A percentile compares a stretch with the other conserved stretches of the same genome.
phyloP scores from a whole-genome alignment of 495 filamentous ascomycete genomes.

The Tricharina praecox region DNA sequence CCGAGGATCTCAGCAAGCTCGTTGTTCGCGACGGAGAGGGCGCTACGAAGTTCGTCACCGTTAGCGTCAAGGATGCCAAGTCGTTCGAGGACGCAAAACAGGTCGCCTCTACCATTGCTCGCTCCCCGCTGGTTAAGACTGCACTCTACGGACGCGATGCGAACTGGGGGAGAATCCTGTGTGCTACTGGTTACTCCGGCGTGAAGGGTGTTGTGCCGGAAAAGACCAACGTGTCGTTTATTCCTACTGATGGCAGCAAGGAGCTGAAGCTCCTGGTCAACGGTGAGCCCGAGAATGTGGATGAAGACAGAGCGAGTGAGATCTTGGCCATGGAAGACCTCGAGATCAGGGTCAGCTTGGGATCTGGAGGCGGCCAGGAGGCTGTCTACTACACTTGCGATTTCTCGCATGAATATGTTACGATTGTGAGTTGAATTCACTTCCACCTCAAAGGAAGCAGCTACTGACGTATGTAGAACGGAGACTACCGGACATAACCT shows the following conservation, averaged over 20 bases:
- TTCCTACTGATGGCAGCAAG: constrained; percentile 65
- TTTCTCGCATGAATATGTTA: constrained; percentile 74
- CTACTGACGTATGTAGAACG: constrained; percentile 17
- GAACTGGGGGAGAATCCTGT: constrained; percentile 96
- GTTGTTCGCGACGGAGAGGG: constrained; percentile 94
- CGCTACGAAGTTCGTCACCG: constrained; percentile 93
- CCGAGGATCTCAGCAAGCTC: constrained; percentile 71
- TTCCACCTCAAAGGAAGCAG: neutral
- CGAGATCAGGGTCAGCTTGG: constrained; percentile 62
- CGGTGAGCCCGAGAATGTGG: constrained; percentile 83
- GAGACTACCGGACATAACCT: constrained; percentile 25
- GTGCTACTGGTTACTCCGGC: constrained; percentile 78
- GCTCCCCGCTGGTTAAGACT: constrained; percentile 88
- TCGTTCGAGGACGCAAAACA: constrained; percentile 27
- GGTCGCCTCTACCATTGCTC: constrained; percentile 75
- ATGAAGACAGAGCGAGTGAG: constrained; percentile 68
- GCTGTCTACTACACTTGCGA: constrained; percentile 91
- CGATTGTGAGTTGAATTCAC: constrained; percentile 25
- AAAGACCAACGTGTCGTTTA: constrained; percentile 78
- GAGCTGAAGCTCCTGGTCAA: constrained; percentile 72
- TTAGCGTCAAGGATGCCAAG: constrained; percentile 47
- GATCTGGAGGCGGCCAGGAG: constrained; percentile 49
- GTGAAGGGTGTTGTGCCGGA: constrained; percentile 54
- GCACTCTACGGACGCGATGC: constrained; percentile 92
- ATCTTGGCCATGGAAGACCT: constrained; percentile 78